A percentile compares a stretch with the other conserved stretches of the same genome.
Evolutionary conservation across 2,329 filamentous ascomycete genomes (phyloP).

Genomic region (Exophiala xenobiotica): DNA sequence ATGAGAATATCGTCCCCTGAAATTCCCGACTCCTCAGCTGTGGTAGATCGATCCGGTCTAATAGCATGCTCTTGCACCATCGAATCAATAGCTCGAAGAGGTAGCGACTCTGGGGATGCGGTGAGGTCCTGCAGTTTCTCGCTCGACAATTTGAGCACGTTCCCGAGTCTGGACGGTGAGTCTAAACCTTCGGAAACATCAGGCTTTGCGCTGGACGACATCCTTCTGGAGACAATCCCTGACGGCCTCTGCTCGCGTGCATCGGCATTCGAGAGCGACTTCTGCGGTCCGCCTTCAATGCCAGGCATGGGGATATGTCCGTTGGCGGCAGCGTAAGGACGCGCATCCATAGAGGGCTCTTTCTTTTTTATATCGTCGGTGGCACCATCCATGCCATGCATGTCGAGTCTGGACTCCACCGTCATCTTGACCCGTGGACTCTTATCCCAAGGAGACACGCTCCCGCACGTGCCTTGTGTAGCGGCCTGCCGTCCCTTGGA

Average conservation of each 20-base stretch:
- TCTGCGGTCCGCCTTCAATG: background rate
- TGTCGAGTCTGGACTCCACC: background rate
- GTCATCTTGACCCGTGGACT: background rate
- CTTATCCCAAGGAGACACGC: background rate
- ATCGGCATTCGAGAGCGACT: background rate
- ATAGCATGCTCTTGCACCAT: slow-evolving; percentile 34
- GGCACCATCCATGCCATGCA: background rate
- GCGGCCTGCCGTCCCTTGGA: background rate
- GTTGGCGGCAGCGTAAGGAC: background rate
- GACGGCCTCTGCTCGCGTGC: background rate
- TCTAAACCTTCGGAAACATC: background rate
- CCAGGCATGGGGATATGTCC: background rate
- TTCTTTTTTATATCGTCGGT: background rate
- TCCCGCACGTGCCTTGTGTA: background rate
- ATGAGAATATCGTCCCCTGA: slow-evolving; percentile 18
- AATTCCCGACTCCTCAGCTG: background rate
- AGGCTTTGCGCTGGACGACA: background rate
- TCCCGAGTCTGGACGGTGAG: slow-evolving; percentile 32
- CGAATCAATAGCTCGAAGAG: slow-evolving; percentile 44
- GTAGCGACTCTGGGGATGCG: slow-evolving; percentile 55
- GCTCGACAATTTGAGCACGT: slow-evolving; percentile 53
- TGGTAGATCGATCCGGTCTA: background rate
- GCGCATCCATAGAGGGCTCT: background rate
- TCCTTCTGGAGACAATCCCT: background rate
- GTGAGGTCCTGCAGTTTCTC: slow-evolving; percentile 57